Evolutionary conservation across 2,329 filamentous ascomycete genomes (phyloP).

Genomic region (Fusarium mexicanum): DNA sequence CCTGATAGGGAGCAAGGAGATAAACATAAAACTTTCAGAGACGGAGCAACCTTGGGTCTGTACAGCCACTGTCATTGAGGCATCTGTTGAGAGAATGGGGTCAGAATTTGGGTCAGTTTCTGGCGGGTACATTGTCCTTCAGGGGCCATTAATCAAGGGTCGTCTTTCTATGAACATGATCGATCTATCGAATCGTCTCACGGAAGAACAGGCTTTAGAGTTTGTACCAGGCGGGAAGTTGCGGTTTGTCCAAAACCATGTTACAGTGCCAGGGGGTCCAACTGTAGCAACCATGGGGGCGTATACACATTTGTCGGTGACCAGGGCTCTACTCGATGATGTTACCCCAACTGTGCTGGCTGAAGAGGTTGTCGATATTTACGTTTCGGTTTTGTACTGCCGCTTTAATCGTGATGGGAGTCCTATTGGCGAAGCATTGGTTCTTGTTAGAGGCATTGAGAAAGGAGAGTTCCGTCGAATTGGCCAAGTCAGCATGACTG

Average conservation of each 20-base stretch:
- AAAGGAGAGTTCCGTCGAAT: slow-evolving; percentile 31
- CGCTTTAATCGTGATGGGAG: not conserved
- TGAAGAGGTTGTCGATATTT: slow-evolving; percentile 1
- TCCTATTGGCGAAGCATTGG: slow-evolving; percentile 2
- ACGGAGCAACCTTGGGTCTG: slow-evolving; percentile 14
- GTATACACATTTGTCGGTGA: not conserved
- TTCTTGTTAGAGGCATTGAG: slow-evolving; percentile 5
- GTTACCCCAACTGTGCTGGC: not conserved
- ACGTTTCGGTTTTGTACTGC: slow-evolving; percentile 23
- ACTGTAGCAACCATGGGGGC: not conserved
- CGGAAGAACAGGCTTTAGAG: slow-evolving; percentile 23
- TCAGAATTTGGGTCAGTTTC: slow-evolving; percentile 20
- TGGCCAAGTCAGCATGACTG: slow-evolving; percentile 5
- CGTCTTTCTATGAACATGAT: slow-evolving; percentile 15
- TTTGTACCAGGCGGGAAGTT: slow-evolving; percentile 27
- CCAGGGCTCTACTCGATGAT: slow-evolving; percentile 14
- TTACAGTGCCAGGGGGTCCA: not conserved
- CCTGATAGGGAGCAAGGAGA: slow-evolving; percentile 1
- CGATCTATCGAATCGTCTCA: slow-evolving; percentile 19
- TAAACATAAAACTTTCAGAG: not conserved
- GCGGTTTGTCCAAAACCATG: slow-evolving; percentile 13
- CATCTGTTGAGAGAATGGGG: slow-evolving; percentile 7
- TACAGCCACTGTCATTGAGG: slow-evolving; percentile 2
- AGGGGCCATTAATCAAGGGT: slow-evolving; percentile 25
- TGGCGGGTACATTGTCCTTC: slow-evolving; percentile 14